A percentile compares a stretch with the other conserved stretches of the same genome.
These are phyloP conservation scores for Sporothrix euskadiensis DNA, from an alignment of 2,329 filamentous ascomycete species.

Conservation along the genomic window DNA sequence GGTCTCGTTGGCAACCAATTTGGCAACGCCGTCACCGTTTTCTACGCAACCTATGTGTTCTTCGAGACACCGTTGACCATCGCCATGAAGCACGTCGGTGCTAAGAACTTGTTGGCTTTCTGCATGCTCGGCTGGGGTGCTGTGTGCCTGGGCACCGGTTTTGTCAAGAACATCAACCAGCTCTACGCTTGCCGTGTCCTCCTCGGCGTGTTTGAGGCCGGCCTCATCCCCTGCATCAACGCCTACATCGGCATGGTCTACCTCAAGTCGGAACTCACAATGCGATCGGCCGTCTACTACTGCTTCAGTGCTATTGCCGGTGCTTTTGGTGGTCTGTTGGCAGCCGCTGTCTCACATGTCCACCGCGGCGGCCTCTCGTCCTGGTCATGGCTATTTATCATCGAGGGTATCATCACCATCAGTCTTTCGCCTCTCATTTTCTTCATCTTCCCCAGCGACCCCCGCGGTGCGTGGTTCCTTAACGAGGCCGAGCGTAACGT, in stretches of 20 bases:
- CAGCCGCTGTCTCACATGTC: slow-evolving; percentile 25
- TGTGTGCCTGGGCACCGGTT: slow-evolving; percentile 29
- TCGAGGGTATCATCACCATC: slow-evolving; percentile 29
- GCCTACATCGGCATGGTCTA: slow-evolving; percentile 44
- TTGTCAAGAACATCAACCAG: slow-evolving; percentile 26
- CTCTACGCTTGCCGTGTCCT: slow-evolving; percentile 59
- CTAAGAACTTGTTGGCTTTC: slow-evolving; percentile 38
- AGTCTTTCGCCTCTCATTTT: not conserved
- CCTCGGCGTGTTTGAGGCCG: slow-evolving; percentile 60
- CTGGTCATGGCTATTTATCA: slow-evolving; percentile 31
- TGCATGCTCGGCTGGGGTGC: slow-evolving; percentile 10
- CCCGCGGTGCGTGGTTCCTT: slow-evolving; percentile 27
- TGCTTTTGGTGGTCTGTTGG: slow-evolving; percentile 29
- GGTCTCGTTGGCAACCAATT: slow-evolving; percentile 32
- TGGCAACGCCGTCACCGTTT: slow-evolving; percentile 43
- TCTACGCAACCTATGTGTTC: slow-evolving; percentile 50
- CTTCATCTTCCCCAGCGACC: slow-evolving; percentile 25
- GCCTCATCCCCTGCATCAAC: slow-evolving; percentile 60
- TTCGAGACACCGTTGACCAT: slow-evolving; percentile 47
- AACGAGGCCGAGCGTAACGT: slow-evolving; percentile 25
- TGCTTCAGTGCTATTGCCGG: slow-evolving; percentile 27
- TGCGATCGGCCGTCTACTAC: slow-evolving; percentile 25
- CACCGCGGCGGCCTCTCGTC: slow-evolving; percentile 7
- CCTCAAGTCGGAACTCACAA: slow-evolving; percentile 25
- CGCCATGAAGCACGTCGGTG: slow-evolving; percentile 38